These are phyloP conservation scores for Picocystis salinarum DNA, from an alignment of 139 green algal species.

Conservation along the genomic window DNA sequence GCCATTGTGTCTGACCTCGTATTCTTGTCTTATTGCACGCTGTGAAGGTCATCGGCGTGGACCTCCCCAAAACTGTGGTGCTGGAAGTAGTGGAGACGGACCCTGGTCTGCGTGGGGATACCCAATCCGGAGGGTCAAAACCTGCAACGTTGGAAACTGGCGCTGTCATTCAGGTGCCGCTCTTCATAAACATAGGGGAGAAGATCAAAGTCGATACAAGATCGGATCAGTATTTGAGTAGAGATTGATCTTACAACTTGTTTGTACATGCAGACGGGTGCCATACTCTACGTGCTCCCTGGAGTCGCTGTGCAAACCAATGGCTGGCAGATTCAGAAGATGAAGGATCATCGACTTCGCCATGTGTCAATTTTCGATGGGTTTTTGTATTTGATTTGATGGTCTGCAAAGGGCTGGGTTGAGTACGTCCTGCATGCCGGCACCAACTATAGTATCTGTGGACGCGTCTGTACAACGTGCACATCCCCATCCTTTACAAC, in stretches of 20 bases:
- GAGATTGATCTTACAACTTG: too few species aligned
- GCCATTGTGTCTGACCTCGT: too few species aligned
- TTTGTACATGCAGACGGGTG: too few species aligned
- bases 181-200: slow-evolving; percentile 65
- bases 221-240: slow-evolving; percentile 30
- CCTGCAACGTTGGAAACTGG: slow-evolving; percentile 58
- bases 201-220: slow-evolving; percentile 71
- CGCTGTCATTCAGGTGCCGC: slow-evolving; percentile 32
- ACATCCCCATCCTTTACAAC: slow-evolving; percentile 25
- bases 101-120: slow-evolving; percentile 81
- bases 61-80: slow-evolving; percentile 57
- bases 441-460: slow-evolving; percentile 44
- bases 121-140: slow-evolving; percentile 56
- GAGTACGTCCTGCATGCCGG: too few species aligned
- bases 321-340: too few species aligned
- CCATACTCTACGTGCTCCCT: too few species aligned
- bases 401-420: too few species aligned
- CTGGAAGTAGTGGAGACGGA: slow-evolving; percentile 58
- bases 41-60: slow-evolving; percentile 54
- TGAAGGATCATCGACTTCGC: too few species aligned
- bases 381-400: too few species aligned
- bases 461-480: slow-evolving; percentile 52
- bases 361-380: too few species aligned
- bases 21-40: background rate
- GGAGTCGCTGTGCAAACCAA: too few species aligned